These are phyloP conservation scores for Oryza glaberrima DNA, from an alignment of 176 grass and related monocot species.

Conservation along the genomic window DNA sequence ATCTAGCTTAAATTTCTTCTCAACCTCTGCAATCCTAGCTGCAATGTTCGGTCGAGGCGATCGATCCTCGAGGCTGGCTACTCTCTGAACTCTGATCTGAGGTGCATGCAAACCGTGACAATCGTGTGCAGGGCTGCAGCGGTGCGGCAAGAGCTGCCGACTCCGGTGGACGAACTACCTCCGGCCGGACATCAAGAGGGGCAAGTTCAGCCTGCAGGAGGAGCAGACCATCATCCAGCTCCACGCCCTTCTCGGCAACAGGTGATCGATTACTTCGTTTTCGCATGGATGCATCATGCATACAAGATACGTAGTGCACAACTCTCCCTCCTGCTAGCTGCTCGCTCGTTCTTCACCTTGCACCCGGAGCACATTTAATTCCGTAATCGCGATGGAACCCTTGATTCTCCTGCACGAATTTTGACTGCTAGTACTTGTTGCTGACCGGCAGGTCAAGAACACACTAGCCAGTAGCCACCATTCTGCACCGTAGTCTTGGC, in stretches of 20 bases:
- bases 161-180: slow-evolving; percentile 97
- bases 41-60: not conserved
- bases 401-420: not conserved
- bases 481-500: slow-evolving; percentile 35
- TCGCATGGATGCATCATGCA: too few species aligned
- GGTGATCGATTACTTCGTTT: slow-evolving; percentile 20
- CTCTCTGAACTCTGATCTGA: not conserved
- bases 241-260: slow-evolving; percentile 64
- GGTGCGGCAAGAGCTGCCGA: slow-evolving; percentile 95
- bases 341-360: not conserved
- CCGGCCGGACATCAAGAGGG: slow-evolving; percentile 86
- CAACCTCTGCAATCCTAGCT: not conserved
- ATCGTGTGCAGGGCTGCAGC: slow-evolving; percentile 60
- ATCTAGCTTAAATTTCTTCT: too few species aligned
- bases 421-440: slow-evolving; percentile 32
- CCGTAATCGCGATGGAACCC: not conserved
- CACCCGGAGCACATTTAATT: not conserved
- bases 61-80: not conserved
- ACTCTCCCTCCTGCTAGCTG: not conserved
- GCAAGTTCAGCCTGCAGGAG: slow-evolving; percentile 81
- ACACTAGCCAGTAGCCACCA: not conserved
- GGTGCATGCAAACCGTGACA: too few species aligned
- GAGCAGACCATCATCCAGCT: slow-evolving; percentile 80
- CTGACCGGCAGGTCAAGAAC: slow-evolving; percentile 26
- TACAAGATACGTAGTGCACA: too few species aligned